A percentile compares a stretch with the other conserved stretches of the same genome.
Conservation (phyloP, 345 rosid genomes). For the Clausena lansium region DNA sequence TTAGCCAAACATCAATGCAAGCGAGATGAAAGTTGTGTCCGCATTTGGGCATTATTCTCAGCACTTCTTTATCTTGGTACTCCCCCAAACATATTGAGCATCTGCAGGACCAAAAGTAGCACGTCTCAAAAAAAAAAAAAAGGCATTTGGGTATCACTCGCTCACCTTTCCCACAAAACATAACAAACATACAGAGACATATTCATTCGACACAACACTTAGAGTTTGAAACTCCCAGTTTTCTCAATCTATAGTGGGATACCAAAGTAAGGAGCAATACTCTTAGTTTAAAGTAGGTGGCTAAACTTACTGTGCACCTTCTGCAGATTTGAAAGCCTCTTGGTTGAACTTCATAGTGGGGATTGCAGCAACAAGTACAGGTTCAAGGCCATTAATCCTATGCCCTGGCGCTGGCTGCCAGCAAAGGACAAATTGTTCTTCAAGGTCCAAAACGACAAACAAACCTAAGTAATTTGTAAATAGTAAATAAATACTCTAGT, state of each 20-base stretch:
- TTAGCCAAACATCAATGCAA: conserved; percentile 69
- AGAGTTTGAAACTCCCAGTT: too few species aligned
- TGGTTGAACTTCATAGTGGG: conserved; percentile 55
- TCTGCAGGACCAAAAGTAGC: conserved; percentile 28
- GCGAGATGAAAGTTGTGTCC: conserved; percentile 65
- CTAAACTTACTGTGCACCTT: conserved; percentile 61
- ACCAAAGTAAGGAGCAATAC: not conserved
- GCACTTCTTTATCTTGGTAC: conserved; percentile 61
- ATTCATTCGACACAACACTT: not conserved
- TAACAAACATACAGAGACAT: not conserved
- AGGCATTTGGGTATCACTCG: not conserved
- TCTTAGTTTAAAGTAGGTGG: not conserved
- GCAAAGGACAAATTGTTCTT: not conserved
- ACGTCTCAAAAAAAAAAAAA: not conserved
- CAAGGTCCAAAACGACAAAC: conserved; percentile 9
- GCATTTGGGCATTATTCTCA: conserved; percentile 69
- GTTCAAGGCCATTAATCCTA: conserved; percentile 47
- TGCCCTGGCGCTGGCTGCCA: conserved; percentile 45
- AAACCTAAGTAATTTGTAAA: not conserved
- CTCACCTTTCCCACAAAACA: not conserved
- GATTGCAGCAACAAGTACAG: conserved; percentile 61
- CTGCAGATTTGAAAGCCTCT: conserved; percentile 43
- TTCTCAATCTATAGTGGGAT: not conserved
- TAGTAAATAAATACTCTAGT: not conserved
- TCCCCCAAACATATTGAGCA: conserved; percentile 74